phyloP scores from a whole-genome alignment of 2,329 filamentous ascomycete species.

The Colletotrichum echinochloae region DNA sequence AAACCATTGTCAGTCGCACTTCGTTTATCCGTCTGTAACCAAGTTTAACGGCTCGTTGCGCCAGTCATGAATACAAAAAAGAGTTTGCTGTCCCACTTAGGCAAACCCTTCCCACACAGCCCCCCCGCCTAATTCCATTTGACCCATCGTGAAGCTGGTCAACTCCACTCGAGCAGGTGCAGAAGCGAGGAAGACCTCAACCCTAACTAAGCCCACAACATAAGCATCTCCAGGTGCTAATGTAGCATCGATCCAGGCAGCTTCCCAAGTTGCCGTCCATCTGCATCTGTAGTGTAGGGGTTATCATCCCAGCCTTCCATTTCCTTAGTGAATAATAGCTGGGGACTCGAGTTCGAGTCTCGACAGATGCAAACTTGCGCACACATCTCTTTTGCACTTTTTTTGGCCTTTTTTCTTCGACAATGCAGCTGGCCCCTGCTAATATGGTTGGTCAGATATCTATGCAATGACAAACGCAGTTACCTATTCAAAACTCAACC shows the following conservation, averaged over 20 bases:
- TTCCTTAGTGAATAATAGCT: neutral
- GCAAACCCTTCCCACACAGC: neutral
- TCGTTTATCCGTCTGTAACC: neutral
- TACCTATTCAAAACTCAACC: too few species aligned
- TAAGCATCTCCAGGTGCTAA: neutral
- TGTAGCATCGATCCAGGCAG: too few species aligned
- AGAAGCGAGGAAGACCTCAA: slow-evolving; percentile 9
- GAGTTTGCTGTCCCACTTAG: neutral
- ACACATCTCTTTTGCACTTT: neutral
- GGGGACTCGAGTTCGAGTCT: slow-evolving; percentile 36
- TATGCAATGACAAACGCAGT: too few species aligned
- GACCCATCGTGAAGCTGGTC: slow-evolving; percentile 11
- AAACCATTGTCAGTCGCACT: neutral
- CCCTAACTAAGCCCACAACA: slow-evolving; percentile 17
- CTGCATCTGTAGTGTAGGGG: slow-evolving; percentile 36
- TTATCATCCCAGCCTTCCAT: slow-evolving; percentile 40
- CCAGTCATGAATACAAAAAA: neutral
- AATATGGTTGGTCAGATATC: too few species aligned
- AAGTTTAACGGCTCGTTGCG: neutral
- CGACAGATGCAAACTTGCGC: slow-evolving; percentile 19
- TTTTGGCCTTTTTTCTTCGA: too few species aligned
- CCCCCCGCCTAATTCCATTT: too few species aligned
- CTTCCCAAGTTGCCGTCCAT: neutral
- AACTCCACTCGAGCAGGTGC: neutral
- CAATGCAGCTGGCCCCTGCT: too few species aligned